Conservation (phyloP, 306 rosid genomes). For the Corylus avellana region DNA sequence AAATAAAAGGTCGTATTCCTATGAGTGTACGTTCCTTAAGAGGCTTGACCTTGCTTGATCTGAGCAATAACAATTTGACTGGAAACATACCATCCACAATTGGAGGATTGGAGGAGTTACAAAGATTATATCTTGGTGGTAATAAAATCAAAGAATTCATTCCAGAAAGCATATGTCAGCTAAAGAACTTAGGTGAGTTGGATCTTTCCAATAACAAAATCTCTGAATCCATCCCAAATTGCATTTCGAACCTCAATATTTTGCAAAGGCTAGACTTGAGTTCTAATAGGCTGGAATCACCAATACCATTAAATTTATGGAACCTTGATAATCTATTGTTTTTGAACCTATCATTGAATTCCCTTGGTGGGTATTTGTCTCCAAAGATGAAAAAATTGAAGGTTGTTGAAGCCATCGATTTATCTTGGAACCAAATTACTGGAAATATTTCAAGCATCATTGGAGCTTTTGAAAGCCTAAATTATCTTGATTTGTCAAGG, state of each 20-base stretch:
- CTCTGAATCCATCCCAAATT: not conserved
- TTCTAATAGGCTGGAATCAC: not conserved
- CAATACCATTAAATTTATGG: not conserved
- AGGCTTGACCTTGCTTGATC: rapidly evolving
- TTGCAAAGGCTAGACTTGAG: rapidly evolving
- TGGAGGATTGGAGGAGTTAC: not conserved
- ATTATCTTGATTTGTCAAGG: not conserved
- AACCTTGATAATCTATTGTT: not conserved
- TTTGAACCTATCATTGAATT: not conserved
- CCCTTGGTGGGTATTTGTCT: not conserved
- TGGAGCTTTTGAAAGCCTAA: not conserved
- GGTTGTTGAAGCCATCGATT: rapidly evolving
- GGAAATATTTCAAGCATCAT: not conserved
- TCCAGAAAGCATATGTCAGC: not conserved
- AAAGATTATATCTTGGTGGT: rapidly evolving
- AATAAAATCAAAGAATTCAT: not conserved
- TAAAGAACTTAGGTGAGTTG: not conserved
- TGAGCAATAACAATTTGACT: not conserved
- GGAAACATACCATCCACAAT: not conserved
- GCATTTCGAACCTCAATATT: not conserved
- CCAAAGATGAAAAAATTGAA: not conserved
- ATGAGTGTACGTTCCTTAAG: not conserved
- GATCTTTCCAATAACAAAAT: not conserved
- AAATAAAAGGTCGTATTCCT: not conserved
- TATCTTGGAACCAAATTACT: not conserved